phyloP scores from a whole-genome alignment of 208 protist species.

The Leptomonas pyrrhocoris region DNA sequence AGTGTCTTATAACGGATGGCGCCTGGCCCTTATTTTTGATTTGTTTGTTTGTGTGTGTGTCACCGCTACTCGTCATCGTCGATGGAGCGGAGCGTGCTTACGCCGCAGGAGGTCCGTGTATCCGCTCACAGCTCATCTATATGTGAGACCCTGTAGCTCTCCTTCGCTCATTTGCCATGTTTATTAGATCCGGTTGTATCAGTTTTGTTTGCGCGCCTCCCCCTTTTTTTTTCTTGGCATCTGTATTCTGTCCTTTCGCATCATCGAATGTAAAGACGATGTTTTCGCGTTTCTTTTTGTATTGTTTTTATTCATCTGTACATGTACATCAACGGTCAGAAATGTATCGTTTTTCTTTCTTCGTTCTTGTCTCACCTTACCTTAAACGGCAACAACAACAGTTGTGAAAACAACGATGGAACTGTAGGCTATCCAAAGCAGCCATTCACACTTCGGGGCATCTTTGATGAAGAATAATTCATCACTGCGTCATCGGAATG shows the following conservation, averaged over 20 bases:
- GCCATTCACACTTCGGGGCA: no score
- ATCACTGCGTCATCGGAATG: no score
- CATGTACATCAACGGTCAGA: neutral
- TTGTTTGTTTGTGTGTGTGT: neutral
- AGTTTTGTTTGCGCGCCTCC: no score
- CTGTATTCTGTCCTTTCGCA: neutral
- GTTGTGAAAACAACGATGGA: neutral
- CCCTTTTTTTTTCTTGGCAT: constrained; percentile 10
- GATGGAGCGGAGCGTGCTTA: no score
- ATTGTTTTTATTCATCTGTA: constrained; percentile 5
- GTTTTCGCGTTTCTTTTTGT: constrained; percentile 4
- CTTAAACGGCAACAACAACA: no score
- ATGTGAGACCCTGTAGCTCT: no score
- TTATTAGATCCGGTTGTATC: neutral
- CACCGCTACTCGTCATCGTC: neutral
- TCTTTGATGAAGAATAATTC: no score
- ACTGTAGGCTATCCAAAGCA: no score
- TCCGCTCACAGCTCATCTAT: no score
- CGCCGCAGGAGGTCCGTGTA: no score
- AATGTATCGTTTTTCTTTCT: constrained; percentile 9
- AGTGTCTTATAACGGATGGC: constrained; percentile 44
- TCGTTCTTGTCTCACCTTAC: no score
- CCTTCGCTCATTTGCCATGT: neutral
- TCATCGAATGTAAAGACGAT: no score
- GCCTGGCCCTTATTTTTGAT: neutral